Evolutionary conservation across 371 early-diverging fungal genomes (phyloP).

Genomic region (Mucor velutinosus): DNA sequence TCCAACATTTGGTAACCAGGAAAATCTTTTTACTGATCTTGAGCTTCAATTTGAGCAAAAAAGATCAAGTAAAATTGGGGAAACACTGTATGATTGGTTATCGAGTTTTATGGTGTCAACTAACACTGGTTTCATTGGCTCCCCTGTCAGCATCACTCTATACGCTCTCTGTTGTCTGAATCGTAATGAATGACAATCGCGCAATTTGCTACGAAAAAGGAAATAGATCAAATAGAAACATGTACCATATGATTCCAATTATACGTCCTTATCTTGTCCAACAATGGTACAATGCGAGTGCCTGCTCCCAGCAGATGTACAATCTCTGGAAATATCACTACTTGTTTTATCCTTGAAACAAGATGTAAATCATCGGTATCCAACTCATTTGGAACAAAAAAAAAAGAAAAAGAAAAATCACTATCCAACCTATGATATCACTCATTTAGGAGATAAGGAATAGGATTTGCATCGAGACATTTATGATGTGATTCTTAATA

Average conservation of each 20-base stretch:
- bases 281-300: not conserved
- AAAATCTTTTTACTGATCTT: slow-evolving; percentile 6
- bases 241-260: slow-evolving; percentile 2
- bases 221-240: slow-evolving; percentile 1
- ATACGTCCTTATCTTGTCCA: not conserved
- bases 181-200: slow-evolving; percentile 1
- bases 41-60: not conserved
- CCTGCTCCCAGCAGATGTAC: not conserved
- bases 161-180: not conserved
- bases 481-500: not conserved
- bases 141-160: not conserved
- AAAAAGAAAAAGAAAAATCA: too few species aligned
- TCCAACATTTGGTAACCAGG: not conserved
- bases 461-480: not conserved
- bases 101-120: slow-evolving; percentile 7
- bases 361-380: not conserved
- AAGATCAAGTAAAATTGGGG: slow-evolving; percentile 5
- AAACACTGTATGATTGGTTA: slow-evolving; percentile 1
- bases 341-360: not conserved
- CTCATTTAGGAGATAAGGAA: not conserved
- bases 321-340: too few species aligned
- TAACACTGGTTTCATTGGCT: slow-evolving; percentile 4
- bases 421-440: not conserved
- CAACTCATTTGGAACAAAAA: not conserved
- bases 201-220: not conserved